Evolutionary conservation across 306 rosid genomes (phyloP), one percentile per base, ranked within the genome.

Genomic region (Leucaena leucocephala): DNA sequence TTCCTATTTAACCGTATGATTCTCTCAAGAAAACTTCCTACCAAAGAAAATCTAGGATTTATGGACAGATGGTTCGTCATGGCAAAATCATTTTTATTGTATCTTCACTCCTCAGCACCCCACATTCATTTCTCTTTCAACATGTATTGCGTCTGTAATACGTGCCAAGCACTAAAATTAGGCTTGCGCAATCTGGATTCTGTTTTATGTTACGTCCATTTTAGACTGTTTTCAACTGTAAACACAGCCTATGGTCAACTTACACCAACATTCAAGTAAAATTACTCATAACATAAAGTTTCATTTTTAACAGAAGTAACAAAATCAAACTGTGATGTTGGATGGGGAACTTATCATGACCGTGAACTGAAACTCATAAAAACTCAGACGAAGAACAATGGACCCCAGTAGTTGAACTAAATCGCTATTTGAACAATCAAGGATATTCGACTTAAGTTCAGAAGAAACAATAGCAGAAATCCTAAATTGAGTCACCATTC

Each of bases 11-110:
- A 33, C 59, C 11, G 4, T 10, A 45, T 40, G 40, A 16, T 52
- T 45, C 74, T 46, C 65, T 27, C 46, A 42, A 11, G 15, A 50
- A 76, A 54, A 62, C 42, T 33, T 62, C 34, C 39, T 33, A 12
- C 42, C 0, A 61, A 34, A 62, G 39, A 8, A 1, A 27, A 59
- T 27, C 66, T 59, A 4, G 16, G 66, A 59, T 59, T 38, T 21
- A 3, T 66, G 33, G 72, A 45, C 61, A 68, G 45, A 54, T 11
- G n/a, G 1, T 35, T 39, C 16, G 1, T 44, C 63, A 76, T 27
- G 21, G 79, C 38, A 84, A 67, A 46, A 74, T 10, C 71, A 43
- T 42, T 43, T 27, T 68, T 21, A 12, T 45, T 38, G 70, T 38
- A 38, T 38, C 33, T 36, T 16, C 70, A 65, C 46, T 65, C 70